Conservation (phyloP, 306 rosid genomes). For the Lupinus albus region DNA sequence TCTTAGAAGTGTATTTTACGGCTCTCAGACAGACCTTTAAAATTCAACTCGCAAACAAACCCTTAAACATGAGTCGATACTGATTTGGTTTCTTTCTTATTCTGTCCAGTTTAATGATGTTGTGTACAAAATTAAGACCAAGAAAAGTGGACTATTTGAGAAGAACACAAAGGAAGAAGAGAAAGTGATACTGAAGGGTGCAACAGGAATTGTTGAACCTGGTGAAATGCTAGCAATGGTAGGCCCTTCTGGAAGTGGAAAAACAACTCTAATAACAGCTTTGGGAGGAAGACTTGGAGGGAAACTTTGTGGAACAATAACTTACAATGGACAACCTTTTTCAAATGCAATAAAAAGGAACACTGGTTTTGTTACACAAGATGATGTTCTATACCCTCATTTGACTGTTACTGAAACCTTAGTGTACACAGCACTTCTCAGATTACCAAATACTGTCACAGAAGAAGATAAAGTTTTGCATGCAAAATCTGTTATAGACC, state of each 20-base stretch:
- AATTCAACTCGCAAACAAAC: too few species aligned
- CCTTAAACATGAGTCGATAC: too few species aligned
- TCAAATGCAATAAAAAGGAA: slow-evolving; percentile 57
- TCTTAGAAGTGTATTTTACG: too few species aligned
- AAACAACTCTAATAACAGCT: slow-evolving; percentile 75
- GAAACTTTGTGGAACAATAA: slow-evolving; percentile 43
- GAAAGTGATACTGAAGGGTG: slow-evolving; percentile 59
- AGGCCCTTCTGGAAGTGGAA: slow-evolving; percentile 92
- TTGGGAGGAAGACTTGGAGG: slow-evolving; percentile 68
- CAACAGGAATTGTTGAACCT: slow-evolving; percentile 62
- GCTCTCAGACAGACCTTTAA: too few species aligned
- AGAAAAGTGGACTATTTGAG: slow-evolving; percentile 32
- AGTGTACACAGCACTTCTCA: slow-evolving; percentile 69
- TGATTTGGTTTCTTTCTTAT: background rate
- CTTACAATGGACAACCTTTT: slow-evolving; percentile 49
- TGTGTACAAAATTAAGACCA: slow-evolving; percentile 51
- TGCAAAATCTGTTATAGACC: slow-evolving; percentile 54
- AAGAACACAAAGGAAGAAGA: slow-evolving; percentile 42
- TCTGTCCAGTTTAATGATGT: slow-evolving; percentile 63
- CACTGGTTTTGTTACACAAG: slow-evolving; percentile 78
- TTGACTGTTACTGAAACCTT: slow-evolving; percentile 71
- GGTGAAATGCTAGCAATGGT: slow-evolving; percentile 83
- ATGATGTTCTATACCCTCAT: slow-evolving; percentile 68
- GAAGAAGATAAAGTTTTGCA: slow-evolving; percentile 45
- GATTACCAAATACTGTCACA: slow-evolving; percentile 56